Evolutionary conservation across 129 eudicot genomes (phyloP), one percentile per base, ranked within the genome.

Genomic region (Arctium minus): DNA sequence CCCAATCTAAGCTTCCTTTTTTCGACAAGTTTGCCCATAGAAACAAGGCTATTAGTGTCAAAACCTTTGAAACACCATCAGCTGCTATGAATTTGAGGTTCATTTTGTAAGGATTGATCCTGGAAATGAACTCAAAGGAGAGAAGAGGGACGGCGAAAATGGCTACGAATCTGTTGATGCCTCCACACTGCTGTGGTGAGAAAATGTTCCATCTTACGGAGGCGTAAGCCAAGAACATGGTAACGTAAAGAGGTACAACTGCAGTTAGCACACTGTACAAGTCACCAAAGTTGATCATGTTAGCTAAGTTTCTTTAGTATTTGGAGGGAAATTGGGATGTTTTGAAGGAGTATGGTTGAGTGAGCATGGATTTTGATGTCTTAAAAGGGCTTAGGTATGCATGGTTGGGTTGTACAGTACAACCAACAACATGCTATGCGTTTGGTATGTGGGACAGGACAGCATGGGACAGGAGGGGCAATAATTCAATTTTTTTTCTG

Each of bases 71-170:
- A 4, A 91, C 88, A 3, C 88, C 78, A 60, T 91, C 95, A 3
- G 95, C 95, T 12, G 95, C 95, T 64, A 91, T 87, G 88, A 91
- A 91, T 6, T 88, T 84, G 73, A 87, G 84, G 88, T 91, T 89
- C 95, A 91, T 91, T 48, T 79, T 75, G 77, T 91, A 91, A 7
- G 91, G 91, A 88, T 91, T 83, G 86, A 89, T 91, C 35, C 86
- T 79, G 8, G 96, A 91, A 69, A 91, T 91, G 87, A 91, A 91
- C 86, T 89, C 91, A 40, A 91, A 91, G 8, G 96, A 91, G 12
- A 91, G 87, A 3, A 91, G 82, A 17, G 95, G 95, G 73, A 91
- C 91, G 0, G 92, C 95, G 68, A 91, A 91, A 53, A 87, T 76
- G 69, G 96, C 96, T 31, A 91, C 96, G 70, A 91, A 91, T 22